Evolutionary conservation across 148 eudicot genomes (phyloP).

Genomic region (Rhododendron ovatum): DNA sequence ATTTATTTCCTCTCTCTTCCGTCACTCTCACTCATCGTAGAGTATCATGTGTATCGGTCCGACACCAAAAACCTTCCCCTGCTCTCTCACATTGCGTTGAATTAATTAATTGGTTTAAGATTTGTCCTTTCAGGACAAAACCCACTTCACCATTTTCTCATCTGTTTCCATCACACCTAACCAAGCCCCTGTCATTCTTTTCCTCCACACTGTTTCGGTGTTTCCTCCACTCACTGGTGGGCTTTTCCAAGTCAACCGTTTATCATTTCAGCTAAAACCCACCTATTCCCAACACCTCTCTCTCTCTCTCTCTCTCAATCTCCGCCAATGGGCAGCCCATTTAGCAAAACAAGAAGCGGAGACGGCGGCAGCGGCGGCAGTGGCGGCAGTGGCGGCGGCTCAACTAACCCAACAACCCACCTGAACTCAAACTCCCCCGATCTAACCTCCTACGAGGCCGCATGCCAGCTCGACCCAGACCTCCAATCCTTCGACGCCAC

Average conservation of each 20-base stretch:
- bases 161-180: too few species aligned
- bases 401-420: background rate
- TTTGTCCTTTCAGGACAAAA: too few species aligned
- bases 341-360: conserved; percentile 2
- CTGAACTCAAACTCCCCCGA: conserved; percentile 24
- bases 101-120: too few species aligned
- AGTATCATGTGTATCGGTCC: too few species aligned
- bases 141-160: too few species aligned
- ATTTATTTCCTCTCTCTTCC: too few species aligned
- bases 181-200: too few species aligned
- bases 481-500: conserved; percentile 56
- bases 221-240: background rate
- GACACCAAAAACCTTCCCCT: too few species aligned
- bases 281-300: background rate
- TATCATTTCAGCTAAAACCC: background rate
- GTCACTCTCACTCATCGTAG: too few species aligned
- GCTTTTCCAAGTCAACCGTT: background rate
- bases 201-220: too few species aligned
- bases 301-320: background rate
- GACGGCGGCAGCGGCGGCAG: background rate
- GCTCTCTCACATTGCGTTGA: too few species aligned
- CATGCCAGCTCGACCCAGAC: conserved; percentile 57
- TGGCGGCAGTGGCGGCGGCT: background rate
- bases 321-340: conserved; percentile 10
- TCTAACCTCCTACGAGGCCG: conserved; percentile 56